A percentile compares a stretch with the other conserved stretches of the same genome.
Evolutionary conservation across 2,329 filamentous ascomycete genomes (phyloP).

Genomic region (Karstenula rhodostoma): DNA sequence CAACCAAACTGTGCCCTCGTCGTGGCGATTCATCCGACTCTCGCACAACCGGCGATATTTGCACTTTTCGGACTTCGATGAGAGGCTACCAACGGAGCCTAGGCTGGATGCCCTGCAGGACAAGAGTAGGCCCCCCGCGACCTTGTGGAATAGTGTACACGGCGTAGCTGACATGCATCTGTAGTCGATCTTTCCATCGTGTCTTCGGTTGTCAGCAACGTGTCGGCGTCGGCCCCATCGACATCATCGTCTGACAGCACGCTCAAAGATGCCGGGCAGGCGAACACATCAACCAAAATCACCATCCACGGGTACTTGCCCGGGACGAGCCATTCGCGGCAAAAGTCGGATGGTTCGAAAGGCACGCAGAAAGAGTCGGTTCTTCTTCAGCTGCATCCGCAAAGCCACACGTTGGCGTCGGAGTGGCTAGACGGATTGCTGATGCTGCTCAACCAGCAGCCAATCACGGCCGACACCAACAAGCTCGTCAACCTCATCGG

Average conservation of each 20-base stretch:
- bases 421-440: slow-evolving; percentile 97
- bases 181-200: slow-evolving; percentile 82
- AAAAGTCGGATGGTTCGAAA: slow-evolving; percentile 41
- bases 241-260: slow-evolving; percentile 59
- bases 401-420: slow-evolving; percentile 82
- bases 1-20: slow-evolving; percentile 56
- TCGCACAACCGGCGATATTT: slow-evolving; percentile 91
- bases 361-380: slow-evolving; percentile 68
- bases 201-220: slow-evolving; percentile 93
- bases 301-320: slow-evolving; percentile 80
- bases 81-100: slow-evolving; percentile 70
- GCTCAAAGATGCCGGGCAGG: slow-evolving; percentile 43
- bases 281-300: slow-evolving; percentile 77
- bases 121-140: slow-evolving; percentile 62
- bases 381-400: slow-evolving; percentile 83
- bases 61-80: slow-evolving; percentile 86
- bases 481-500: slow-evolving; percentile 85
- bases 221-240: slow-evolving; percentile 69
- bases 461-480: slow-evolving; percentile 95
- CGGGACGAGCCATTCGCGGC: slow-evolving; percentile 38
- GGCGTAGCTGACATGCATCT: slow-evolving; percentile 37
- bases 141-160: slow-evolving; percentile 26
- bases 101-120: slow-evolving; percentile 76
- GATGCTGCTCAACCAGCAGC: slow-evolving; percentile 93
- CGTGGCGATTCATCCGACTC: slow-evolving; percentile 85